Conservation (phyloP, 176 grass and related monocot species). For the Musa troglodytarum region DNA sequence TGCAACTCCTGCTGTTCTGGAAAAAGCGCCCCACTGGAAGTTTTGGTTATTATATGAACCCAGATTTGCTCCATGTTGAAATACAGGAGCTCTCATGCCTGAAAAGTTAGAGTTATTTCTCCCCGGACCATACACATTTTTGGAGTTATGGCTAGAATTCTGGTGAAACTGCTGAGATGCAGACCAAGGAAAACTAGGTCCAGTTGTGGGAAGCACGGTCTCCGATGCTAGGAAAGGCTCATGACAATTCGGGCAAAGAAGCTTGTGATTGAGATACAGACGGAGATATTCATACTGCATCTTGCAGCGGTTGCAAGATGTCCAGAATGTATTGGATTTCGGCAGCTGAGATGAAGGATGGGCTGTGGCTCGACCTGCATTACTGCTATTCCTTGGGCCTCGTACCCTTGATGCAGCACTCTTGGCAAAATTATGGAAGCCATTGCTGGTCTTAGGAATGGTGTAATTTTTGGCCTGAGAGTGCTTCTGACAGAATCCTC, state of each 20-base stretch:
- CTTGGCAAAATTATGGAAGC: constrained; percentile 5
- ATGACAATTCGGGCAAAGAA: constrained; percentile 28
- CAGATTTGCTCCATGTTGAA: constrained; percentile 17
- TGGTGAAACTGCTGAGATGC: constrained; percentile 2
- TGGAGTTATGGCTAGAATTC: constrained; percentile 7
- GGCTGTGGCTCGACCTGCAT: neutral
- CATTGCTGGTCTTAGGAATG: constrained; percentile 1
- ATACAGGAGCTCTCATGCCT: constrained; percentile 1
- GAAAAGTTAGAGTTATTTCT: constrained; percentile 15
- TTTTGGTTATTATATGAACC: constrained; percentile 23
- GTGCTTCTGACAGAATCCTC: constrained; percentile 12
- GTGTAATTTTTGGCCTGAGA: constrained; percentile 13
- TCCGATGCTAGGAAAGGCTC: constrained; percentile 33
- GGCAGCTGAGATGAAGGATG: neutral
- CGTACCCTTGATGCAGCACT: neutral
- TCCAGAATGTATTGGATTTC: constrained; percentile 52
- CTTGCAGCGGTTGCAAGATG: constrained; percentile 31
- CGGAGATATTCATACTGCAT: constrained; percentile 34
- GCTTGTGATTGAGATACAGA: constrained; percentile 23
- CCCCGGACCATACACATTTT: neutral
- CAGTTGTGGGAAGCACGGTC: neutral
- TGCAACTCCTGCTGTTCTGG: constrained; percentile 34
- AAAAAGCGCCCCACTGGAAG: constrained; percentile 22
- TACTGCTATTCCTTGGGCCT: constrained; percentile 10
- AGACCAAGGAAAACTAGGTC: neutral